Evolutionary conservation across 179 eudicot genomes (phyloP), one percentile per base, ranked within the genome.

Genomic region (Carnegiea gigantea): DNA sequence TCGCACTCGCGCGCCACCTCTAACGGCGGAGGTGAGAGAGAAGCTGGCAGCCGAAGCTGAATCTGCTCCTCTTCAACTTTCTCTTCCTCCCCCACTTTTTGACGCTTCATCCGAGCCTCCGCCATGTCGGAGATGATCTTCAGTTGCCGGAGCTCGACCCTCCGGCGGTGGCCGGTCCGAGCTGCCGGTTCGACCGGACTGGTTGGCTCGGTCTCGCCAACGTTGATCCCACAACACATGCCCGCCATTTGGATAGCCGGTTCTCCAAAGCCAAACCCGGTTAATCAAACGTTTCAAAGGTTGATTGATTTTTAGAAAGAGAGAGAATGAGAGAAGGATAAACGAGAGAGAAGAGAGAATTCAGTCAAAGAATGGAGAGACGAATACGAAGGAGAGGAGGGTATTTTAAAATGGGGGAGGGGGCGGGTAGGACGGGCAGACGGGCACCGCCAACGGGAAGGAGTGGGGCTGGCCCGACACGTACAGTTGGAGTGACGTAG

Each of bases 141-240:
- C 15, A 82, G 85, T 54, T 87, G 87, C 53, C 87, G 82, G 18
- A 89, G 80, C 57, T 89, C 95, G 81, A 89, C 84, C 40, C 97
- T 80, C 54, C 93, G 79, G 0, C 89, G 83, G 44, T 94, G 76
- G 26, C 85, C 70, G 84, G 86, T 67, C 79, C 84, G 54, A 0
- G 83, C 28, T 0, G 78, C 83, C 71, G 90, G 88, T 26, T 85
- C 86, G 40, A 87, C 90, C 83, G 86, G 85, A 15, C 70, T 73
- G 0, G 82, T 18, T 24, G 86, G 84, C 51, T 85, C 90, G 30
- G 54, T 81, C 11, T 87, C 90, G 3, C 85, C 85, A 1, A 79
- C 85, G 26, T 85, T 86, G 13, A 87, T 87, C 0, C 90, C 90
- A 14, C 88, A 87, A 18, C 90, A 87, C 88, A 87, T 87, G 21